Conservation (phyloP, 805 yeast genomes). For the Starmerella ratchasimensis region DNA sequence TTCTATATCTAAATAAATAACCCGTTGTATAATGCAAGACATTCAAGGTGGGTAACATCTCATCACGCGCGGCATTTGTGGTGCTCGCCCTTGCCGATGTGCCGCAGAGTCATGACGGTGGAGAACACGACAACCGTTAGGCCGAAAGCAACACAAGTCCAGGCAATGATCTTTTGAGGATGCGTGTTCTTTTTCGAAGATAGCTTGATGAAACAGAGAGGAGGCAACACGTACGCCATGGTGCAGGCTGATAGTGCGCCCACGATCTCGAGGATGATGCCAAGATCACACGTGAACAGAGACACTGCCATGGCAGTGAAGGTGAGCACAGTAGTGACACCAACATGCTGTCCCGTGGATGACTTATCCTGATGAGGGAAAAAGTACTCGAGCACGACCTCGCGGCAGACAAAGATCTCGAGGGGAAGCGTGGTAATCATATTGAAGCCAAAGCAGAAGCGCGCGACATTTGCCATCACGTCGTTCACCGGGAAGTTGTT, state of each 20-base stretch:
- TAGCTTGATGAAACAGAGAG: slow-evolving; percentile 62
- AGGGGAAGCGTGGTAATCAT: slow-evolving; percentile 87
- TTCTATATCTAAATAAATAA: too few relatives aligned
- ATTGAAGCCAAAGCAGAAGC: slow-evolving; percentile 81
- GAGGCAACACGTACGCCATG: slow-evolving; percentile 87
- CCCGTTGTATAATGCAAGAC: neutral
- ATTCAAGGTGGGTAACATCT: too few relatives aligned
- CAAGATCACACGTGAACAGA: slow-evolving; percentile 70
- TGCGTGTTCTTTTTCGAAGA: slow-evolving; percentile 30
- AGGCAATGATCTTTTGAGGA: slow-evolving; percentile 39
- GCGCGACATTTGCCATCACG: slow-evolving; percentile 63
- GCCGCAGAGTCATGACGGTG: slow-evolving; percentile 55
- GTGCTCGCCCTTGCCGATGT: slow-evolving; percentile 30
- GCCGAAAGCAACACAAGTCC: slow-evolving; percentile 57
- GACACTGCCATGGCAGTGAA: slow-evolving; percentile 62
- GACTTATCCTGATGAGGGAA: slow-evolving; percentile 24
- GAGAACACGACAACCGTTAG: slow-evolving; percentile 63
- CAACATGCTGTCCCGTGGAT: slow-evolving; percentile 34
- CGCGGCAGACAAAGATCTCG: slow-evolving; percentile 81
- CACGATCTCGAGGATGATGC: slow-evolving; percentile 74
- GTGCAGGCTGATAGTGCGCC: slow-evolving; percentile 89
- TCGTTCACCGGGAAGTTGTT: slow-evolving; percentile 77
- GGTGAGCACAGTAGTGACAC: slow-evolving; percentile 53
- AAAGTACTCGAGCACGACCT: slow-evolving; percentile 58
- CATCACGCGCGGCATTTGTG: slow-evolving; percentile 9